Conservation (phyloP, 2,329 filamentous ascomycete genomes). For the Tolypocladium sp. region DNA sequence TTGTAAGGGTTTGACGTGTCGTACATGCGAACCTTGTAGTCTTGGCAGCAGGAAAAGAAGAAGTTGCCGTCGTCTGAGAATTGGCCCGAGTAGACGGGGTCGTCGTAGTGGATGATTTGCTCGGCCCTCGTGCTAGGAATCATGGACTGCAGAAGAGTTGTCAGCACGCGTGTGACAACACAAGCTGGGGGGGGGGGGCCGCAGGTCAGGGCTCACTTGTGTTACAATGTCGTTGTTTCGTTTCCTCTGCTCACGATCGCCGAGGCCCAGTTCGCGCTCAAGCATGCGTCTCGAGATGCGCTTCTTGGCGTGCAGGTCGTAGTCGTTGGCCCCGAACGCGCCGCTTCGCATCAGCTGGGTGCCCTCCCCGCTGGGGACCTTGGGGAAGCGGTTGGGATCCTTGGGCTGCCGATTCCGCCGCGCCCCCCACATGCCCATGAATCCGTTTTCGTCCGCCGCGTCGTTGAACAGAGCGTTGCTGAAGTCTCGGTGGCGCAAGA, state of each 20-base stretch:
- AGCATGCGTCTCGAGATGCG: slow-evolving; percentile 63
- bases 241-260: slow-evolving; percentile 47
- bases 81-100: slow-evolving; percentile 86
- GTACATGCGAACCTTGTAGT: slow-evolving; percentile 94
- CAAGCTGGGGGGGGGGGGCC: background rate
- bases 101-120: slow-evolving; percentile 78
- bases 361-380: slow-evolving; percentile 73
- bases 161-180: background rate
- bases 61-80: slow-evolving; percentile 97
- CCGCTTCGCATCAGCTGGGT: slow-evolving; percentile 73
- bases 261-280: slow-evolving; percentile 72
- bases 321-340: slow-evolving; percentile 62
- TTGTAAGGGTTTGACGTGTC: slow-evolving; percentile 92
- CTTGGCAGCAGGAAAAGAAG: slow-evolving; percentile 86
- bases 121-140: slow-evolving; percentile 73
- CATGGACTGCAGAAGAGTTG: slow-evolving; percentile 43
- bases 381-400: slow-evolving; percentile 62
- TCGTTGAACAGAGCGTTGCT: slow-evolving; percentile 25
- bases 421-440: slow-evolving; percentile 30
- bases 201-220: slow-evolving; percentile 38
- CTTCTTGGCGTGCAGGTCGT: slow-evolving; percentile 42
- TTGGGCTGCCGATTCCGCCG: slow-evolving; percentile 29
- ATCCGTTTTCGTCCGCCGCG: slow-evolving; percentile 25
- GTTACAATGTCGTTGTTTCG: slow-evolving; percentile 57
- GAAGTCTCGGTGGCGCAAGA: slow-evolving; percentile 29